Evolutionary conservation across 352 stramenopile species (phyloP), one percentile per base, ranked within the genome.

Genomic region (Phytophthora tubulina): DNA sequence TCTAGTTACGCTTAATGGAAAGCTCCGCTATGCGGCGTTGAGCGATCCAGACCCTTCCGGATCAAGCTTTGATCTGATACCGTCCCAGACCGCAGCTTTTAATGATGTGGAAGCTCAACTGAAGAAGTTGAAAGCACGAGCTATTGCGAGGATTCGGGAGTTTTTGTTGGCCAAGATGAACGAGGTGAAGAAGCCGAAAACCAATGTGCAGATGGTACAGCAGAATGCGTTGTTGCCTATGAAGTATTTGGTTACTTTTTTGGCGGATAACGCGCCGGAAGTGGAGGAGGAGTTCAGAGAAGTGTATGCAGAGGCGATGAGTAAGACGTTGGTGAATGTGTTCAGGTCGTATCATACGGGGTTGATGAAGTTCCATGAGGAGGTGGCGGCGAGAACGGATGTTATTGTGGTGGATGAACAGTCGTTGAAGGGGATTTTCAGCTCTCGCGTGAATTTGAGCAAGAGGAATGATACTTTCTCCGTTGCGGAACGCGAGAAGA

Each of bases 151-250:
- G 14, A 93, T 96, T 35, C 84, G 96, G 33, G 93, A 99, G 57
- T 99, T 98, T 65, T 96, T 99, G 50, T 81, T 99, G 57, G 78
- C 90, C 62, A 89, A 96, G 69, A 97, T 99, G 74, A 90, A 90
- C 57, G 90, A 97, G 58, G 83, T 99, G n/a, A 93, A 97, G 74
- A 97, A 96, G 64, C 94, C 96, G 38, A 98, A 99, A 81, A 99
- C 97, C 1, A 99, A 99, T 81, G 93, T 99, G 57, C 95, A 99
- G 67, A 99, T 99, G 85, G 89, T 99, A 62, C 98, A 99, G 84
- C 95, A 98, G 57, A 97, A 99, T 79, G 94, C 92, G 42, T 84
- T 99, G 55, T 82, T 99, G 52, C 97, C 98, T 51, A 99, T 99
- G 87, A 96, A 98, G 57, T 96, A 98, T 63, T 75, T 99, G 31